These are phyloP conservation scores for Penicillium manginii DNA, from an alignment of 495 filamentous ascomycete species.

Conservation along the genomic window DNA sequence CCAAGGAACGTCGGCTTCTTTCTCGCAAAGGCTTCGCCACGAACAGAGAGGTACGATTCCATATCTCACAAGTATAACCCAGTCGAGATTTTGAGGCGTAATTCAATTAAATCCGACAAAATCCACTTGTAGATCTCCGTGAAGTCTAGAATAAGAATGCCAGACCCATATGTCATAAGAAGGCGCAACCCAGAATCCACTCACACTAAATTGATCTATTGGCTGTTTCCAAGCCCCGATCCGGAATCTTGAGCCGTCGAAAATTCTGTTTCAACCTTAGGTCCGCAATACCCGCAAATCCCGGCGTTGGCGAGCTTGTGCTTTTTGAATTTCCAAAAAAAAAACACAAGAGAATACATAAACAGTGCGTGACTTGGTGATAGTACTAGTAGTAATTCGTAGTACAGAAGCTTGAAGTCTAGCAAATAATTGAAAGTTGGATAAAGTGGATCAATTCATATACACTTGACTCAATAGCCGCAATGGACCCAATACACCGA, in stretches of 20 bases:
- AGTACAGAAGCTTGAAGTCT: no score
- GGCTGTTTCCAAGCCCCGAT: neutral
- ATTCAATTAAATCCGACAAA: neutral
- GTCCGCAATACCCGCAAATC: neutral
- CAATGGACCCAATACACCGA: no score
- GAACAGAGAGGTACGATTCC: constrained; percentile 12
- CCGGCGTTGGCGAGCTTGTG: neutral
- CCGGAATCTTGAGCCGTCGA: no score
- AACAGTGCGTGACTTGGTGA: no score
- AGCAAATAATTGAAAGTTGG: no score
- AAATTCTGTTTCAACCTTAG: neutral
- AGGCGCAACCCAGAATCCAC: neutral
- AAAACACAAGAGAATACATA: no score
- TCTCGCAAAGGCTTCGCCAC: constrained; percentile 14
- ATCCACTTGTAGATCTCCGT: no score
- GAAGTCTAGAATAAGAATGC: neutral
- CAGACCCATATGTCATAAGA: neutral
- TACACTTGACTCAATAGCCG: no score
- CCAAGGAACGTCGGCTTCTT: constrained; percentile 18
- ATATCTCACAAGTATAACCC: neutral
- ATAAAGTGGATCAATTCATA: no score
- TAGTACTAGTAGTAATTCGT: no score
- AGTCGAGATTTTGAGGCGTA: neutral
- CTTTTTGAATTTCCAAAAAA: no score
- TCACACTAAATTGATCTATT: neutral